Percentiles rank a stretch among this genome's conserved stretches.
Evolutionary conservation across 2,329 filamentous ascomycete genomes (phyloP).

Genomic region (Blumeriella jaapii): DNA sequence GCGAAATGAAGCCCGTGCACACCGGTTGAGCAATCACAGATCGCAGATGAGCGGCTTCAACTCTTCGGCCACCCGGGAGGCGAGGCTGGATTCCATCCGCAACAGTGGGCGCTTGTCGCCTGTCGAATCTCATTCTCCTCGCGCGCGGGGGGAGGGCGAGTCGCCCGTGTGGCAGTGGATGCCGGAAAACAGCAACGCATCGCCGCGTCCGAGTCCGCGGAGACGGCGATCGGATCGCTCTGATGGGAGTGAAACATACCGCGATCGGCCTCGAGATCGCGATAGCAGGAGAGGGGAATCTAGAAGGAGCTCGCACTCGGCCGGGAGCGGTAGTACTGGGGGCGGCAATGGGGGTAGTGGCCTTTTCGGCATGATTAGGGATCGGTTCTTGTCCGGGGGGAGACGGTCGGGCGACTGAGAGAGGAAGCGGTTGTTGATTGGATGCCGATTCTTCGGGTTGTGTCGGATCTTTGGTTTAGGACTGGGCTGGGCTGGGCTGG

Average conservation of each 20-base stretch:
- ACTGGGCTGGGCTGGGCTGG: no score
- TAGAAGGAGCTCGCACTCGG: slow-evolving; percentile 16
- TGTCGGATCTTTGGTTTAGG: no score
- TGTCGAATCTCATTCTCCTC: slow-evolving; percentile 9
- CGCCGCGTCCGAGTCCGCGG: no score
- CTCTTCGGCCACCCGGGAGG: slow-evolving; percentile 16
- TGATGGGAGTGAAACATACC: slow-evolving; percentile 10
- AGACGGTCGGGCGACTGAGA: no score
- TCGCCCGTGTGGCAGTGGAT: slow-evolving; percentile 1
- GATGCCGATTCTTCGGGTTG: no score
- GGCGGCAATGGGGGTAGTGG: no score
- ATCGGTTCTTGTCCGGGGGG: no score
- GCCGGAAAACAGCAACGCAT: slow-evolving; percentile 11
- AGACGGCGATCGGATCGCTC: slow-evolving; percentile 10
- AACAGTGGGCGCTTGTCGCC: slow-evolving; percentile 14
- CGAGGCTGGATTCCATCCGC: slow-evolving; percentile 23
- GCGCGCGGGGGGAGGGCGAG: slow-evolving; percentile 4
- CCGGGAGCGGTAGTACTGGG: no score
- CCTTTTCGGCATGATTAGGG: no score
- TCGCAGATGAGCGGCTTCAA: slow-evolving; percentile 5
- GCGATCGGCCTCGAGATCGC: no score
- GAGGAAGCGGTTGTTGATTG: no score
- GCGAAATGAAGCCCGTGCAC: slow-evolving; percentile 11
- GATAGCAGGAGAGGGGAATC: slow-evolving; percentile 16
- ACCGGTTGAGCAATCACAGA: slow-evolving; percentile 12